Base-by-base conservation (phyloP, 371 early-diverging fungal species). In the Mucor mucedo region DNA sequence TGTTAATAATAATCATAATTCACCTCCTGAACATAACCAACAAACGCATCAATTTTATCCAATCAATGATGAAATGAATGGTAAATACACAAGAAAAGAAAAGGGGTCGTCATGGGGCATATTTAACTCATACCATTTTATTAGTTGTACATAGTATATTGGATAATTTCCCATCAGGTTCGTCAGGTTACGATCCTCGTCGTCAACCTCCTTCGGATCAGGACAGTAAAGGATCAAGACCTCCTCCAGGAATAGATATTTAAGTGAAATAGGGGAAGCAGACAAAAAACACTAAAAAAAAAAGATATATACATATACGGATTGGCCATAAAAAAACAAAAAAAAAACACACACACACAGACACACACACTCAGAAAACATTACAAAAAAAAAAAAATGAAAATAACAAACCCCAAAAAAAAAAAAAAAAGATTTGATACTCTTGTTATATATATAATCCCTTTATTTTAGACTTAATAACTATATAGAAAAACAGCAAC, bases 201-300 rank as follows among this genome's bases (percentile, higher is more conserved):
- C 65, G 65, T 39, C 55, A 53, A 48, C 59, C 59, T 27, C n/a
- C 52, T 40, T 53, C 52, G 28, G 47, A 65, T 32, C 52, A 64
- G 52, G 60, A 58, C 39, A 53, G 39, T 35, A 59, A 65, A 59
- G 65, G 65, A 5, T 59, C 65, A 21, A 53, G 65, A 55, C 60
- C 65, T 41, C 65, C 65, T 28, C 65, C 65, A 32, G 65, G 65
- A 29, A 65, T 65, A 33, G 65, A 65, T 53, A 58, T 65, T 30
- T 65, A 59, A 41, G 35, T 35, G 35, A 8, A 1, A 35, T 6
- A 35, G 0, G 6, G 35, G 35, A 35, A 8, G 35, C 8, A 35
- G 0, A 11, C 21, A 39, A 38, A 44, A 9, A n/a, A n/a, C n/a
- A 7, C 30, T 21, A 0, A 0, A 21, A 21, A 21, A 21, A 21